Conservation (phyloP, 1,284 basidiomycete genomes). For the Heterobasidion irregulare region DNA sequence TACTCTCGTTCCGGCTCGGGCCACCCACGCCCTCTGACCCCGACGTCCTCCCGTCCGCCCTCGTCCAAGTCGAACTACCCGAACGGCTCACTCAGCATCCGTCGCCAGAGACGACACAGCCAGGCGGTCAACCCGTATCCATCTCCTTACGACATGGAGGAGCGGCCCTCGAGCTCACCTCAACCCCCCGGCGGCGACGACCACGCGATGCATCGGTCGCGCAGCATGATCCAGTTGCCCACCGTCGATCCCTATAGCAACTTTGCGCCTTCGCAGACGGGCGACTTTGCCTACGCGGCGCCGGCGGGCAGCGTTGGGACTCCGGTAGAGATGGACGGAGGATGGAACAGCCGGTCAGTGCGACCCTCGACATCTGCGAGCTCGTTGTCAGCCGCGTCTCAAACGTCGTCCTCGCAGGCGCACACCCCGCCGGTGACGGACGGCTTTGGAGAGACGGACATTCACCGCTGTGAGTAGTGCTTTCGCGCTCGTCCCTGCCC, state of each 20-base stretch:
- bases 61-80: constrained; percentile 54
- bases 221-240: constrained; percentile 73
- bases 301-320: constrained; percentile 30
- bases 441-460: constrained; percentile 57
- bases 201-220: constrained; percentile 51
- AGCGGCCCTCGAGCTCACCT: constrained; percentile 64
- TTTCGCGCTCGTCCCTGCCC: constrained; percentile 7
- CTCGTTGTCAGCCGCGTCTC: constrained; percentile 61
- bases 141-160: constrained; percentile 54
- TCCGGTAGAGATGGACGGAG: constrained; percentile 10
- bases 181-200: constrained; percentile 48
- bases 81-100: constrained; percentile 47
- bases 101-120: constrained; percentile 65
- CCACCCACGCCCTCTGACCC: constrained; percentile 47
- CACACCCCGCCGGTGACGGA: constrained; percentile 69
- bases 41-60: constrained; percentile 41
- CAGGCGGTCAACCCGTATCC: constrained; percentile 81
- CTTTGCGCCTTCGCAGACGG: constrained; percentile 35
- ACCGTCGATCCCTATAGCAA: constrained; percentile 55
- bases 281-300: constrained; percentile 73
- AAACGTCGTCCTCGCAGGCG: constrained; percentile 67
- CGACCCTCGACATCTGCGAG: constrained; percentile 71
- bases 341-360: constrained; percentile 25
- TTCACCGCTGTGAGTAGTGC: constrained; percentile 67
- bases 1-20: constrained; percentile 63